phyloP scores from a whole-genome alignment of 805 yeast genomes.

The Lipomyces kockii region DNA sequence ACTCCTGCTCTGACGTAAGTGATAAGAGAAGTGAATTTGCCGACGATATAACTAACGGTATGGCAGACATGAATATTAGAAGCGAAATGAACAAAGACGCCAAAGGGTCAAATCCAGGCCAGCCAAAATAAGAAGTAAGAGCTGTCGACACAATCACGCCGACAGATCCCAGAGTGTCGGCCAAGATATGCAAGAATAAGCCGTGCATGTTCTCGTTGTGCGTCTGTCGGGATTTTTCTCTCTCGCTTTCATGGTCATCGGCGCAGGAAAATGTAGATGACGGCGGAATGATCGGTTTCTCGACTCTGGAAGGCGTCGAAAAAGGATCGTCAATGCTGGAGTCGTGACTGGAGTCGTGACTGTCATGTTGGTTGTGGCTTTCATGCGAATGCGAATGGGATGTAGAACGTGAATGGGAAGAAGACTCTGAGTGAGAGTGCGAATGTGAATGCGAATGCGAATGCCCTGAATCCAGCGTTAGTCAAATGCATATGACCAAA shows the following conservation, averaged over 20 bases:
- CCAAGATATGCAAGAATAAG: constrained; percentile 87
- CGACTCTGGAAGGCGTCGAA: background rate
- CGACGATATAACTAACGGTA: constrained; percentile 83
- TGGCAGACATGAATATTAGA: constrained; percentile 76
- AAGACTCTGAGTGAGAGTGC: constrained; percentile 11
- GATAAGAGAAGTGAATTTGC: constrained; percentile 72
- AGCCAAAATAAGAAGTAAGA: constrained; percentile 68
- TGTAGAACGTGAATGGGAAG: constrained; percentile 38
- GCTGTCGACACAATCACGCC: constrained; percentile 94
- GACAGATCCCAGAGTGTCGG: constrained; percentile 95
- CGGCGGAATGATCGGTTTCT: background rate
- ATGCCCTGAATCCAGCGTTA: constrained; percentile 5
- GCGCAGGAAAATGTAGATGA: constrained; percentile 6
- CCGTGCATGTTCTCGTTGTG: constrained; percentile 86
- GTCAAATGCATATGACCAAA: background rate
- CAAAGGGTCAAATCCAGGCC: constrained; percentile 88
- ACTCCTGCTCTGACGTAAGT: constrained; percentile 63
- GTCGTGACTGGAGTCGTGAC: no score
- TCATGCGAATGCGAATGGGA: constrained; percentile 38
- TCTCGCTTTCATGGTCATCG: constrained; percentile 29
- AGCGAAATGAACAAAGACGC: constrained; percentile 87
- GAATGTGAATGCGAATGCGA: constrained; percentile 28
- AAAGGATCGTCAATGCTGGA: constrained; percentile 10
- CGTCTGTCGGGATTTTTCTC: constrained; percentile 31
- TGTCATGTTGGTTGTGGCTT: constrained; percentile 43